Conservation (phyloP, 208 protist genomes). For the Crithidia expoeki region DNA sequence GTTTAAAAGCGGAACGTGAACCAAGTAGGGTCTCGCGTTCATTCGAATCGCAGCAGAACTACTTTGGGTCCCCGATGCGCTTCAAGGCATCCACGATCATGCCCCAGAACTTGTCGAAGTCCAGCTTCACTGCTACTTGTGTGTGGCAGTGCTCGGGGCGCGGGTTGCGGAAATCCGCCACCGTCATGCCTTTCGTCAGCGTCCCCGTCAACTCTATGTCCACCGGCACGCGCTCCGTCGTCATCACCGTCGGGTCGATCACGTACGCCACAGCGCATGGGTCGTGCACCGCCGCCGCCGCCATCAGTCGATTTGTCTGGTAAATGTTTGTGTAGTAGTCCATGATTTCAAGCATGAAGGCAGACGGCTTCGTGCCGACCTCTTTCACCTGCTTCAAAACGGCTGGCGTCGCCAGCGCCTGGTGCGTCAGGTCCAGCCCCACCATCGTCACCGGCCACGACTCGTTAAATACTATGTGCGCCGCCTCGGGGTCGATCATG, state of each 20-base stretch:
- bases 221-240: constrained; percentile 48
- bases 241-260: constrained; percentile 67
- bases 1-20: too few species aligned
- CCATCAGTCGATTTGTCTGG: constrained; percentile 27
- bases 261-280: constrained; percentile 82
- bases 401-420: constrained; percentile 52
- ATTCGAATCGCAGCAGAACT: too few species aligned
- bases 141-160: constrained; percentile 54
- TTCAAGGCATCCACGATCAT: constrained; percentile 63
- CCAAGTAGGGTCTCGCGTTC: too few species aligned
- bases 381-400: constrained; percentile 49
- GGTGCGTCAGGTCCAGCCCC: constrained; percentile 84
- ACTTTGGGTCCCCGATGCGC: constrained; percentile 54
- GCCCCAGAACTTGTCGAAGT: constrained; percentile 74
- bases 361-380: constrained; percentile 39
- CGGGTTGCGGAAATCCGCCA: constrained; percentile 50
- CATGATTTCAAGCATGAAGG: constrained; percentile 52
- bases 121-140: constrained; percentile 62
- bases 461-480: constrained; percentile 79
- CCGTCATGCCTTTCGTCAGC: constrained; percentile 66
- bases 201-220: constrained; percentile 54
- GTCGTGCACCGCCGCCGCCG: constrained; percentile 61
- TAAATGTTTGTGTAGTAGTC: constrained; percentile 66
- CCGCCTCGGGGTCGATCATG: constrained; percentile 70
- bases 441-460: constrained; percentile 75